These are phyloP conservation scores for Urtica urens DNA, from an alignment of 306 rosid species.

Conservation along the genomic window DNA sequence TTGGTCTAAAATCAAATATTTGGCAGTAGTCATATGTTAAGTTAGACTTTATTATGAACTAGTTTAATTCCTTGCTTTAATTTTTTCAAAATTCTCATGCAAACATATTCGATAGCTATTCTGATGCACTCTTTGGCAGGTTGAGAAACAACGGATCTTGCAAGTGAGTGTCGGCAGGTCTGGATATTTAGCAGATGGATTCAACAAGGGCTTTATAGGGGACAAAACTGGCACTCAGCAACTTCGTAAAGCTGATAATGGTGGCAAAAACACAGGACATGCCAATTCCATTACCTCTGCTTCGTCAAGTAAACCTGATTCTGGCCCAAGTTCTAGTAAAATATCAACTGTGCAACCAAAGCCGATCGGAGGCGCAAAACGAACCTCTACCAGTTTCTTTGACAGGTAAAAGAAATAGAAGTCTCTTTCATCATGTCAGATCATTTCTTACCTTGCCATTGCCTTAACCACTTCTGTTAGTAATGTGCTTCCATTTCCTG, in stretches of 20 bases:
- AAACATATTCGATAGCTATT: not conserved
- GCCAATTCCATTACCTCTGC: slow-evolving; percentile 27
- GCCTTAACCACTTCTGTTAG: no score
- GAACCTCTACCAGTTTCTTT: slow-evolving; percentile 44
- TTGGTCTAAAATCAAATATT: no score
- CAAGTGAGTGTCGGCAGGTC: slow-evolving; percentile 37
- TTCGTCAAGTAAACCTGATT: slow-evolving; percentile 23
- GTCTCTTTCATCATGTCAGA: no score
- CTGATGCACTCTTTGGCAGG: slow-evolving; percentile 25
- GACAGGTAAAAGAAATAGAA: slow-evolving; percentile 52
- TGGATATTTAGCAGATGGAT: slow-evolving; percentile 28
- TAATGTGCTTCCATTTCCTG: not conserved
- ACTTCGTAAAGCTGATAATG: slow-evolving; percentile 23
- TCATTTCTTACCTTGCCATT: no score
- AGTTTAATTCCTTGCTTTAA: no score
- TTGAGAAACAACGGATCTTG: slow-evolving; percentile 80
- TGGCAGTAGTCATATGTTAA: no score
- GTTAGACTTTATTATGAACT: no score
- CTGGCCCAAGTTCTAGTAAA: slow-evolving; percentile 15
- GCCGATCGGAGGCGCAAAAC: slow-evolving; percentile 32
- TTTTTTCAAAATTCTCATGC: no score
- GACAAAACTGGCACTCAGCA: slow-evolving; percentile 19
- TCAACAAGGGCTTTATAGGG: slow-evolving; percentile 19
- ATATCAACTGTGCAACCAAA: slow-evolving; percentile 20
- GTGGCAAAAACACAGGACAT: slow-evolving; percentile 22